Evolutionary conservation across 2,329 filamentous ascomycete genomes (phyloP), one percentile per base, ranked within the genome.

Genomic region (Sporothrix inflata): DNA sequence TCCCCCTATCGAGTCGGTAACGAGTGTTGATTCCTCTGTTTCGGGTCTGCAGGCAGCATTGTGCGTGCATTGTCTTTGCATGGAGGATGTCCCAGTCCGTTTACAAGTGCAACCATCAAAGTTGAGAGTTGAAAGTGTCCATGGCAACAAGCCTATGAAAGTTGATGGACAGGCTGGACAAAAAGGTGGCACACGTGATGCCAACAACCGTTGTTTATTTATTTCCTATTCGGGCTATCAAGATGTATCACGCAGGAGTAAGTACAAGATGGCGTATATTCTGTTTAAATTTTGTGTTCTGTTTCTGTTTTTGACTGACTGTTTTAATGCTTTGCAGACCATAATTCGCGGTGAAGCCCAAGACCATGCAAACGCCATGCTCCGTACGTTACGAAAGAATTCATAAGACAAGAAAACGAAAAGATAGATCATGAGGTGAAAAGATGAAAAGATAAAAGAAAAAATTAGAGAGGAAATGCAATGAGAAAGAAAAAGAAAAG

Each of bases 271-370:
- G 12, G n/a, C 12, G 21, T 30, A 34, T 12, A 34, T 49, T 49
- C 21, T 49, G 24, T 34, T 66, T 66, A 49, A 14, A 49, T 34
- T 49, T 66, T 34, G 9, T 42, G 7, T 47, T 66, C 63, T 66
- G 63, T 49, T 21, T 34, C 21, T 49, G 27, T 34, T 30, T 30
- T 47, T 63, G n/a, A 45, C 61, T 49, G 12, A 7, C 42, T 66
- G 16, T 66, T 66, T 49, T 34, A 14, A 6, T 34, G 7, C 6
- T 34, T 16, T 45, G 19, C n/a, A 63, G 38, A n/a, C 14, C 38
- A 42, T 27, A 16, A 42, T 19, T 63, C 11, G 19, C 45, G 38
- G 42, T 19, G 6, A 45, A 14, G 11, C 60, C 38, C n/a, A 27
- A 5, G 7, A 21, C 14, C 6, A 40, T 60, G 6, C 60, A 45